These are phyloP conservation scores for Lasiosphaeris hirsuta DNA, from an alignment of 495 filamentous ascomycete species.

Conservation along the genomic window DNA sequence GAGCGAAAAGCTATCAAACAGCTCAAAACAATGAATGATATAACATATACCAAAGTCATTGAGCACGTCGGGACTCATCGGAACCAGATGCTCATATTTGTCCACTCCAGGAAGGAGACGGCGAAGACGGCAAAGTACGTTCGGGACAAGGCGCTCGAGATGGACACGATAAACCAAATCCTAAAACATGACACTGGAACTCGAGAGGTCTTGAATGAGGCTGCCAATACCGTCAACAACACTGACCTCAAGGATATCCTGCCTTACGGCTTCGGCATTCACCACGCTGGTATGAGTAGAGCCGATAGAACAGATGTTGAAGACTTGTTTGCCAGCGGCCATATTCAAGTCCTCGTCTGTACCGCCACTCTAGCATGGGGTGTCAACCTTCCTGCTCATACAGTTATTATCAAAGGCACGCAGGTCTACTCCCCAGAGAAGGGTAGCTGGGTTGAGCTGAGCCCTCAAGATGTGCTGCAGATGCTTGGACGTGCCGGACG, in stretches of 20 bases:
- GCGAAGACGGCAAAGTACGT: constrained; percentile 96
- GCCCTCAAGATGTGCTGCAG: constrained; percentile 95
- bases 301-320: constrained; percentile 92
- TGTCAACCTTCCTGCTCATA: constrained; percentile 91
- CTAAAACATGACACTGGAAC: constrained; percentile 90
- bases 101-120: constrained; percentile 96
- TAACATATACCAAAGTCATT: constrained; percentile 95
- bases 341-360: constrained; percentile 92
- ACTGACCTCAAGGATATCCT: constrained; percentile 89
- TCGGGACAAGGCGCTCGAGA: constrained; percentile 89
- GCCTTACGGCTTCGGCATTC: constrained; percentile 95
- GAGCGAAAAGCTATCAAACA: constrained; percentile 99
- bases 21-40: constrained; percentile 98
- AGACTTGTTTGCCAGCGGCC: constrained; percentile 85
- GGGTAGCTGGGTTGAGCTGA: constrained; percentile 96
- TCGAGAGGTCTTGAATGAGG: constrained; percentile 79
- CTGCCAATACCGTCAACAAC: constrained; percentile 79
- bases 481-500: constrained; percentile 97
- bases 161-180: constrained; percentile 95
- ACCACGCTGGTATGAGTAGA: constrained; percentile 95
- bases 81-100: constrained; percentile 98
- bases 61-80: constrained; percentile 89
- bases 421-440: constrained; percentile 98
- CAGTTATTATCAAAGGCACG: constrained; percentile 95
- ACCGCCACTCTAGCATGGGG: constrained; percentile 96